Base-by-base conservation (phyloP, 306 rosid species). In the Trifolium fragiferum region DNA sequence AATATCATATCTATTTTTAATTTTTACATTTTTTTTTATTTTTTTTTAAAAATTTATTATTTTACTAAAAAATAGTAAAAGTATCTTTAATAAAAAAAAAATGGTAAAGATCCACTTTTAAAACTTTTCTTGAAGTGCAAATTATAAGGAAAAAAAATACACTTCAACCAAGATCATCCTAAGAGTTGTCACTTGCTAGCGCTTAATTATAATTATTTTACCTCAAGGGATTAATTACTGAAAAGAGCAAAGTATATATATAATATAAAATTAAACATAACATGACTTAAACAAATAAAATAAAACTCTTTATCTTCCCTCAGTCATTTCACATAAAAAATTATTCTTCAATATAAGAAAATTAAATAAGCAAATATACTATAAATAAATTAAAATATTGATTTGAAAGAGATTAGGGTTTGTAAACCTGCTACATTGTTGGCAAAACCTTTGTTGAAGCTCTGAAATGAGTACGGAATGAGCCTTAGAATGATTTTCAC, bases 361-460 rank as follows among this genome's bases (percentile, higher is more conserved):
- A 15, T 14, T 6, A 70, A 62, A 57, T 4, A 25, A 25, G 2
- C 1, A 23, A 23, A 23, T n/a, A n/a, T n/a, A n/a, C 13, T 5
- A 58, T 11, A 6, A 32, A 76, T 11, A 15, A 1, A 0, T 21
- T 5, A 10, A 64, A 35, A 40, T 23, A 38, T 10, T 47, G 11
- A 49, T 10, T 30, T 4, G 23, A 71, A 47, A 60, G 18, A 73
- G 32, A 74, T 76, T 84, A 89, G 92, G 91, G 96, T 89, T 81
- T 82, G 10, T 61, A 4, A 47, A 93, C 99, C 97, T 95, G 93
- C 99, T 95, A 74, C 99, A 95, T 90, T 95, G 99, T 76, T 95
- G 99, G 82, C 99, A 95, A 82, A 95, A 95, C 44, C 99, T 83
- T 72, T 90, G 96, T 4, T 78, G 86, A 27, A 62, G 63, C 1